These are phyloP conservation scores for Chenopodium quinoa DNA, from an alignment of 148 eudicot genomes.

Conservation along the genomic window DNA sequence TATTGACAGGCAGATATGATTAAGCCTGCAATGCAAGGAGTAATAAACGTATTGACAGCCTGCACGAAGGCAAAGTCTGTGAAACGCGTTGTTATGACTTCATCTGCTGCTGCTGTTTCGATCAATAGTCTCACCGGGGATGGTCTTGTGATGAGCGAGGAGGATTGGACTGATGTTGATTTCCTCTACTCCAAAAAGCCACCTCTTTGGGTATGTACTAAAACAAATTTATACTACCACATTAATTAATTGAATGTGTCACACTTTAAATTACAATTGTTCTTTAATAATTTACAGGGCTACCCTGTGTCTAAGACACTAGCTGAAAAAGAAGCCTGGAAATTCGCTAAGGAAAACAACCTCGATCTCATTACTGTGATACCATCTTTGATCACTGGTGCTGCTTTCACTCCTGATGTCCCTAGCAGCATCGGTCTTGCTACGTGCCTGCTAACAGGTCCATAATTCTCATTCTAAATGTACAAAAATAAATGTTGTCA, in stretches of 20 bases:
- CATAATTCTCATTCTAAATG: background rate
- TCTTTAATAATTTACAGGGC: conserved; percentile 35
- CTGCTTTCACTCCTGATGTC: conserved; percentile 46
- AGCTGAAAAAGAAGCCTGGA: conserved; percentile 65
- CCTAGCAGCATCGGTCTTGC: conserved; percentile 54
- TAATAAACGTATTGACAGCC: conserved; percentile 49
- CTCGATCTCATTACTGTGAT: conserved; percentile 59
- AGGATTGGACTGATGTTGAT: conserved; percentile 61
- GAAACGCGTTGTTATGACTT: conserved; percentile 63
- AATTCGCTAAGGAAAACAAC: conserved; percentile 56
- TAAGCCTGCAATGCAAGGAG: conserved; percentile 60
- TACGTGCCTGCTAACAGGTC: conserved; percentile 51
- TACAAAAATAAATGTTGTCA: background rate
- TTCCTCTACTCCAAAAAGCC: conserved; percentile 51
- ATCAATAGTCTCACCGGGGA: conserved; percentile 47
- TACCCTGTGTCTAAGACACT: conserved; percentile 60
- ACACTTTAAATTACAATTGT: background rate
- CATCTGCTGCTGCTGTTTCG: conserved; percentile 64
- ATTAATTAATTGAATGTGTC: background rate
- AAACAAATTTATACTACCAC: background rate
- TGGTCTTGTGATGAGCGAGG: conserved; percentile 50
- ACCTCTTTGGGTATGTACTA: conserved; percentile 53
- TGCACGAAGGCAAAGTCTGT: conserved; percentile 48
- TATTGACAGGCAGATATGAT: conserved; percentile 61
- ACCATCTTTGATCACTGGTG: conserved; percentile 57